A percentile compares a stretch with the other conserved stretches of the same genome.
Evolutionary conservation across 257 asterid species (phyloP).

Genomic region (Solanum chmielewskii): DNA sequence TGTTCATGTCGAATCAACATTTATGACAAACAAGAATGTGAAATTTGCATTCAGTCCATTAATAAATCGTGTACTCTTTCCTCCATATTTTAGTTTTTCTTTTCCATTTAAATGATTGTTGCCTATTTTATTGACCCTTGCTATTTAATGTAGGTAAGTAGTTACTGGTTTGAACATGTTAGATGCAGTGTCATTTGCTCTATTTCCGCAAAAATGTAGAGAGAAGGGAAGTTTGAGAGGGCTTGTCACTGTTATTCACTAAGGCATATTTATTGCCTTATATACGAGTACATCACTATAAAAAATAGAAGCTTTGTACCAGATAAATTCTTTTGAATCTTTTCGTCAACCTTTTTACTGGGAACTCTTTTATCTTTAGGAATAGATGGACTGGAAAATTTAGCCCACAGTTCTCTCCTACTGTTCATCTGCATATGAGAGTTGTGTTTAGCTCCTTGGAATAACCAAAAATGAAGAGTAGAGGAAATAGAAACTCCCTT

Average conservation of each 20-base stretch:
- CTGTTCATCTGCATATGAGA: neutral
- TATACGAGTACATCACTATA: neutral
- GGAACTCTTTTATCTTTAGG: neutral
- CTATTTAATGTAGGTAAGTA: neutral
- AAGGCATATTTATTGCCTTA: neutral
- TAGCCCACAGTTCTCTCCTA: neutral
- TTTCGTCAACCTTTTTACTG: neutral
- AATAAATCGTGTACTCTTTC: constrained; percentile 14
- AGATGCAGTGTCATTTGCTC: neutral
- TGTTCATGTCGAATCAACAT: constrained; percentile 25
- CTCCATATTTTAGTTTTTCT: neutral
- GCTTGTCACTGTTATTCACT: neutral
- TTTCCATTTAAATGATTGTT: neutral
- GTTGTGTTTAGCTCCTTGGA: neutral
- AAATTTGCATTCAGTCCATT: constrained; percentile 27
- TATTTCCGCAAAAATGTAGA: neutral
- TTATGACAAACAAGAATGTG: constrained; percentile 32
- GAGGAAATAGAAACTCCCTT: neutral
- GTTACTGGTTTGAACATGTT: neutral
- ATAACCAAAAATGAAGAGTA: neutral
- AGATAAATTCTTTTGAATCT: neutral
- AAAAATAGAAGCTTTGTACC: neutral
- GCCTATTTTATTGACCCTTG: neutral
- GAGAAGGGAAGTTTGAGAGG: neutral
- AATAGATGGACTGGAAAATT: neutral